A percentile compares a stretch with the other conserved stretches of the same genome.
Conservation (phyloP, 176 grass and related monocot genomes). For the Sorghum bicolor region DNA sequence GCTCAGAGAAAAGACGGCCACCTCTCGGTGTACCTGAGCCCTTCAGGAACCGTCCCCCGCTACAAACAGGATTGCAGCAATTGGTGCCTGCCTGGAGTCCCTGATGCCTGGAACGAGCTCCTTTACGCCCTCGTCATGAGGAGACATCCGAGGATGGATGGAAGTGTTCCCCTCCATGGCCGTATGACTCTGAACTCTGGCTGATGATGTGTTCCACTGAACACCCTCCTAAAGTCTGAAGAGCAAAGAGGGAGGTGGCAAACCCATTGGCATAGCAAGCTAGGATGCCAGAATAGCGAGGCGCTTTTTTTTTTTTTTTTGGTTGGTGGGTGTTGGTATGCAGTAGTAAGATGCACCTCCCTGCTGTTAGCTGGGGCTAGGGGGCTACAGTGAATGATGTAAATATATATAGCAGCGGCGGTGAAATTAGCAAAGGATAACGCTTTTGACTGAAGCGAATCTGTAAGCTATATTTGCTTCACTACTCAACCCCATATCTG, state of each 20-base stretch:
- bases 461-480: not conserved
- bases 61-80: constrained; percentile 90
- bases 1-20: constrained; percentile 71
- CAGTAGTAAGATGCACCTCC: not conserved
- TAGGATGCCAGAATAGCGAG: not conserved
- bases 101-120: constrained; percentile 89
- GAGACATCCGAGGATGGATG: constrained; percentile 18
- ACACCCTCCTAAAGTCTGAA: not conserved
- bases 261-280: not conserved
- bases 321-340: not conserved
- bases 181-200: constrained; percentile 10
- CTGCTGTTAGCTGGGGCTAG: not conserved
- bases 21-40: constrained; percentile 60
- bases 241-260: not conserved
- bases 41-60: constrained; percentile 43
- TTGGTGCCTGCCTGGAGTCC: constrained; percentile 92
- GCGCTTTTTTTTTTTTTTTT: too few relatives aligned
- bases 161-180: constrained; percentile 6
- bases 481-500: not conserved
- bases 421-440: not conserved
- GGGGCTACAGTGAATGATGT: not conserved
- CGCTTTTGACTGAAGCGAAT: not conserved
- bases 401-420: not conserved
- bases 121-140: constrained; percentile 68
- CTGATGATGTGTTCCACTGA: not conserved